phyloP scores from a whole-genome alignment of 208 protist species.

The Crithidia thermophila region DNA sequence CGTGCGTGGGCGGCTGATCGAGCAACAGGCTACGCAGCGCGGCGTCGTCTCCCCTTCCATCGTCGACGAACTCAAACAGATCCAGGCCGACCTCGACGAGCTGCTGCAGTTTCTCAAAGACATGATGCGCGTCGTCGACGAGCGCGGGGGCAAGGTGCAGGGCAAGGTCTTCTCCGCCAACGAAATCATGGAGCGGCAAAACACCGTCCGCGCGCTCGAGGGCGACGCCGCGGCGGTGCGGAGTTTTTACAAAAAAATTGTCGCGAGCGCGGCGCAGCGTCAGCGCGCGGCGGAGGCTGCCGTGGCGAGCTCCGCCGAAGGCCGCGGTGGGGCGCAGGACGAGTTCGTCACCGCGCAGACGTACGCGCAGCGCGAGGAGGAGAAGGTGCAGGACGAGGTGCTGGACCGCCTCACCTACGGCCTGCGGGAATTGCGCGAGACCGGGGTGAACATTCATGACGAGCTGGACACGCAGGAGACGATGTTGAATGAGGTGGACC shows the following conservation, averaged over 20 bases:
- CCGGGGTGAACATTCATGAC: constrained; percentile 77
- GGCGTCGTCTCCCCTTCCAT: constrained; percentile 52
- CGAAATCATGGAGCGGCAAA: constrained; percentile 81
- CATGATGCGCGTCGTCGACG: constrained; percentile 64
- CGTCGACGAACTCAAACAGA: constrained; percentile 43
- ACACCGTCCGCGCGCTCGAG: constrained; percentile 63
- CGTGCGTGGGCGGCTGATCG: constrained; percentile 49
- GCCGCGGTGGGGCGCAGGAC: constrained; percentile 22
- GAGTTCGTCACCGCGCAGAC: constrained; percentile 66
- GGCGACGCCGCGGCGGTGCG: constrained; percentile 45
- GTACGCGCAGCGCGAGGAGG: constrained; percentile 60
- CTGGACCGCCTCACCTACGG: constrained; percentile 77
- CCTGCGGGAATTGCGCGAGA: constrained; percentile 78
- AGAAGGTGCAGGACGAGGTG: constrained; percentile 71
- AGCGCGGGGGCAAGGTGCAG: constrained; percentile 66
- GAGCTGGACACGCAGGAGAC: constrained; percentile 73
- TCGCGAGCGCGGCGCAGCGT: constrained; percentile 19
- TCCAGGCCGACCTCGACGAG: constrained; percentile 51
- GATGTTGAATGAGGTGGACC: constrained; percentile 69
- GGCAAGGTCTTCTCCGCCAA: constrained; percentile 82
- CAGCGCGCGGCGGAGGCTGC: constrained; percentile 3
- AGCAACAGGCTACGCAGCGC: constrained; percentile 51
- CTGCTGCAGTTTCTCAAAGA: constrained; percentile 59
- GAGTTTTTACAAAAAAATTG: constrained; percentile 37
- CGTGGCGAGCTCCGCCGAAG: not conserved